These are phyloP conservation scores for Rhodotorula glutinis DNA, from an alignment of 1,284 basidiomycete species.

Conservation along the genomic window DNA sequence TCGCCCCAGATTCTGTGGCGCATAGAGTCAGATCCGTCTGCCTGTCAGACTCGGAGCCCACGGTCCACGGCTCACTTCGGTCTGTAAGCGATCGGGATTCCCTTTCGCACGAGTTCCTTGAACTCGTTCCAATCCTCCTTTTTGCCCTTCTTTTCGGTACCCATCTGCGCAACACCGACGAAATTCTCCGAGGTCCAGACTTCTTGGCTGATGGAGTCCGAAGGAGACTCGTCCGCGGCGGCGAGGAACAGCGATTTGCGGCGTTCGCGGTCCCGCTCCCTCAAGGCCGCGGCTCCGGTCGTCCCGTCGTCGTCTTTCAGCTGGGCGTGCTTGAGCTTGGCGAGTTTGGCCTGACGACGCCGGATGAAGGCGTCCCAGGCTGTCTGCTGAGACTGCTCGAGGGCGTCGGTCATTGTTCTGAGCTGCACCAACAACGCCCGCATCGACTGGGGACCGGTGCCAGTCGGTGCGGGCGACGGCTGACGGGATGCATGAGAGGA, in stretches of 20 bases:
- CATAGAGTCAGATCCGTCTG: no score
- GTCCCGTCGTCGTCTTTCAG: slow-evolving; percentile 45
- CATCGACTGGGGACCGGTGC: slow-evolving; percentile 63
- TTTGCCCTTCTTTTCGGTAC: slow-evolving; percentile 62
- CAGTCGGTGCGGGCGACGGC: slow-evolving; percentile 5
- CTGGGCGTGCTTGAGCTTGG: slow-evolving; percentile 47
- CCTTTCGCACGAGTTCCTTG: slow-evolving; percentile 70
- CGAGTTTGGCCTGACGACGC: slow-evolving; percentile 54
- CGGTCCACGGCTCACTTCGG: slow-evolving; percentile 55
- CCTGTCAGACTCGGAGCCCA: no score
- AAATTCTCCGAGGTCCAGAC: slow-evolving; percentile 50
- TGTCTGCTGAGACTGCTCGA: slow-evolving; percentile 67
- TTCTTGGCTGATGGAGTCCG: neutral
- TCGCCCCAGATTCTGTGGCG: slow-evolving; percentile 64
- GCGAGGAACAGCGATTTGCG: slow-evolving; percentile 60
- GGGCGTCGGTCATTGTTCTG: slow-evolving; percentile 77
- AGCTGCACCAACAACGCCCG: slow-evolving; percentile 73
- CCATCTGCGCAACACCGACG: slow-evolving; percentile 84
- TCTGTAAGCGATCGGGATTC: slow-evolving; percentile 84
- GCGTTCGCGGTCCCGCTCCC: slow-evolving; percentile 58
- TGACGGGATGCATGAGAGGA: neutral
- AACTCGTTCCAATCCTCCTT: slow-evolving; percentile 75
- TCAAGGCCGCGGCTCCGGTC: slow-evolving; percentile 52
- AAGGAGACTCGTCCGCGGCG: slow-evolving; percentile 54
- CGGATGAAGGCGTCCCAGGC: slow-evolving; percentile 88